These are phyloP conservation scores for Microstegium vimineum DNA, from an alignment of 176 grass and related monocot genomes.

Conservation along the genomic window DNA sequence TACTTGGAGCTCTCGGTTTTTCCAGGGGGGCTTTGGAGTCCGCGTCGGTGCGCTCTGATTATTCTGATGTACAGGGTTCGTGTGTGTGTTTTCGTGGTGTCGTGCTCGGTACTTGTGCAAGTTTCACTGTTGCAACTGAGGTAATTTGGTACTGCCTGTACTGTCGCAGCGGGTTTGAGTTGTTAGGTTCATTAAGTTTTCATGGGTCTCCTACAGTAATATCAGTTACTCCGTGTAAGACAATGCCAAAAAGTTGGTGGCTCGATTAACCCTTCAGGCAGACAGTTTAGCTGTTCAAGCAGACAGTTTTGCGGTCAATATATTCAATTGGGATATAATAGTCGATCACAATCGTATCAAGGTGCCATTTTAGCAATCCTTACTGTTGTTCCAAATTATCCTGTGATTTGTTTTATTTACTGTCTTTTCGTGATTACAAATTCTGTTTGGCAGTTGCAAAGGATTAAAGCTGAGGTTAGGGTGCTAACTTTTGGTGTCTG, in stretches of 20 bases:
- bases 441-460: neutral
- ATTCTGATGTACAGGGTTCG: conserved; percentile 13
- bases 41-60: conserved; percentile 7
- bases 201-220: conserved; percentile 19
- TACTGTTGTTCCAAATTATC: neutral
- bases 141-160: conserved; percentile 22
- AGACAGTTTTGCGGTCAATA: neutral
- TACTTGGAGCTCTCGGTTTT: neutral
- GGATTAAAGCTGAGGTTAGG: neutral
- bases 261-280: conserved; percentile 27
- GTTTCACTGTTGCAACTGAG: conserved; percentile 11
- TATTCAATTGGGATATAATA: neutral
- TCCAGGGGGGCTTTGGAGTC: neutral
- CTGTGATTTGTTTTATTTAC: neutral
- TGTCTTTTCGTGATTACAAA: neutral
- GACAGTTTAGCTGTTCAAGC: conserved; percentile 20
- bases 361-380: neutral
- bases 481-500: neutral
- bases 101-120: conserved; percentile 29
- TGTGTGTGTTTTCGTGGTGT: conserved; percentile 3
- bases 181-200: conserved; percentile 35
- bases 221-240: conserved; percentile 21
- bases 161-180: conserved; percentile 21
- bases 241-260: conserved; percentile 19
- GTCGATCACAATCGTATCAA: neutral